These are phyloP conservation scores for Ophiocordyceps unilateralis DNA, from an alignment of 2,329 filamentous ascomycete genomes.

Conservation along the genomic window DNA sequence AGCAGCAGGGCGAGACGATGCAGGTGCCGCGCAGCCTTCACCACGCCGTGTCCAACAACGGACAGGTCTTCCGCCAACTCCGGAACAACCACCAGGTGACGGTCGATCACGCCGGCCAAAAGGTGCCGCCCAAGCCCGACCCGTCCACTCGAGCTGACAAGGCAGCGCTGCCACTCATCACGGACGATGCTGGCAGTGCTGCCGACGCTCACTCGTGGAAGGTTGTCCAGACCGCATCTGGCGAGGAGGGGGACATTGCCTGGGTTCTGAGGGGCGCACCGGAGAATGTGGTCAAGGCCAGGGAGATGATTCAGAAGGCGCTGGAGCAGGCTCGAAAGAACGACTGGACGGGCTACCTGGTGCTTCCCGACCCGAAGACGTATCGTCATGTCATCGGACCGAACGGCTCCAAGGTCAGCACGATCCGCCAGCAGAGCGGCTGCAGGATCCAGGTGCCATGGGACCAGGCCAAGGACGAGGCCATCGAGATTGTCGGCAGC, in stretches of 20 bases:
- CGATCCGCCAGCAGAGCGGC: conserved; percentile 78
- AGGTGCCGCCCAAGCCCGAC: conserved; percentile 53
- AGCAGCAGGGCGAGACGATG: conserved; percentile 77
- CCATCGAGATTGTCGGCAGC: conserved; percentile 75
- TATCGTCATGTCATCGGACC: conserved; percentile 85
- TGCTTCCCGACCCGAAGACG: conserved; percentile 73
- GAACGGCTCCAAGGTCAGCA: conserved; percentile 79
- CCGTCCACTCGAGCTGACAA: conserved; percentile 37
- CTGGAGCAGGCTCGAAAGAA: conserved; percentile 54
- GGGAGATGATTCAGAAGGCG: conserved; percentile 53
- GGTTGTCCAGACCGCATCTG: conserved; percentile 44
- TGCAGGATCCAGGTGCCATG: conserved; percentile 90
- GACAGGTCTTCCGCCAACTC: conserved; percentile 82
- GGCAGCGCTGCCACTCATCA: conserved; percentile 70
- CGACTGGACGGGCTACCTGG: conserved; percentile 66
- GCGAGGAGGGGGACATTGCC: conserved; percentile 58
- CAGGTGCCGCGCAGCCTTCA: conserved; percentile 69
- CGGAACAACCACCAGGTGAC: conserved; percentile 75
- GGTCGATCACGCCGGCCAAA: conserved; percentile 75
- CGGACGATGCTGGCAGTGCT: conserved; percentile 54
- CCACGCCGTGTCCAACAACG: conserved; percentile 72
- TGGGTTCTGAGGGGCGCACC: conserved; percentile 73
- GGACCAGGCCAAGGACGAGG: conserved; percentile 56
- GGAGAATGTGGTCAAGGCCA: conserved; percentile 70
- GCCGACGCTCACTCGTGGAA: conserved; percentile 69